Conservation (phyloP, 768 basidiomycete species). For the Daedaleopsis nitida region DNA sequence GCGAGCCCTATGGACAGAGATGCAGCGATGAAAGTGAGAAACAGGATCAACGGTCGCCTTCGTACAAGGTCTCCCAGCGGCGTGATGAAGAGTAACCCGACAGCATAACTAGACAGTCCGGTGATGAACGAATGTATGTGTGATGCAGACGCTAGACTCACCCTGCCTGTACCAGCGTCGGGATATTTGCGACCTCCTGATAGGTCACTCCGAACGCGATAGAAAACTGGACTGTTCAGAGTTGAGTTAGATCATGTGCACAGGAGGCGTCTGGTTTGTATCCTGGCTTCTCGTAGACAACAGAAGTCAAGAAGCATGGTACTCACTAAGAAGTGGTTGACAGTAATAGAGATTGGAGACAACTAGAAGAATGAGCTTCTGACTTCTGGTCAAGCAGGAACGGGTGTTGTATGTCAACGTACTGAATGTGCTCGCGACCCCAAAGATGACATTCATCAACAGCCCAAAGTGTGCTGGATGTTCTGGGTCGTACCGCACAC, state of each 20-base stretch:
- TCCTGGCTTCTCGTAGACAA: neutral
- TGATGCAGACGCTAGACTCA: constrained; percentile 27
- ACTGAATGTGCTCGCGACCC: constrained; percentile 49
- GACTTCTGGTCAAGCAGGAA: neutral
- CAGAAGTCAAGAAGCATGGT: neutral
- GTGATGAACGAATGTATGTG: too few species aligned
- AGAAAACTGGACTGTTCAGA: constrained; percentile 27
- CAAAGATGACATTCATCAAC: constrained; percentile 48
- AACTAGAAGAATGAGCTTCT: constrained; percentile 34
- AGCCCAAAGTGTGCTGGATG: constrained; percentile 39
- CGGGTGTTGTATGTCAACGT: constrained; percentile 13
- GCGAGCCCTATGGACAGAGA: constrained; percentile 73
- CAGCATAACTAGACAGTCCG: constrained; percentile 26
- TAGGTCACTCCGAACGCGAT: constrained; percentile 43
- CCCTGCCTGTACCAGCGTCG: constrained; percentile 71
- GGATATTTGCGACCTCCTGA: constrained; percentile 48
- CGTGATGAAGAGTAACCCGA: constrained; percentile 58
- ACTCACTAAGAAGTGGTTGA: constrained; percentile 71
- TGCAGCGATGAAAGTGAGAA: constrained; percentile 53
- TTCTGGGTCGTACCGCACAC: constrained; percentile 42
- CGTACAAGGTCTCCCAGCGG: constrained; percentile 85
- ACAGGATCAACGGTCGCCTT: constrained; percentile 67
- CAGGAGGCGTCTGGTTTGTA: neutral
- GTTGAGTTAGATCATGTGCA: neutral
- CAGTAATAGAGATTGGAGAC: constrained; percentile 84